Evolutionary conservation across 1,284 basidiomycete genomes (phyloP).

Genomic region (Ganoderma leucocontextum): DNA sequence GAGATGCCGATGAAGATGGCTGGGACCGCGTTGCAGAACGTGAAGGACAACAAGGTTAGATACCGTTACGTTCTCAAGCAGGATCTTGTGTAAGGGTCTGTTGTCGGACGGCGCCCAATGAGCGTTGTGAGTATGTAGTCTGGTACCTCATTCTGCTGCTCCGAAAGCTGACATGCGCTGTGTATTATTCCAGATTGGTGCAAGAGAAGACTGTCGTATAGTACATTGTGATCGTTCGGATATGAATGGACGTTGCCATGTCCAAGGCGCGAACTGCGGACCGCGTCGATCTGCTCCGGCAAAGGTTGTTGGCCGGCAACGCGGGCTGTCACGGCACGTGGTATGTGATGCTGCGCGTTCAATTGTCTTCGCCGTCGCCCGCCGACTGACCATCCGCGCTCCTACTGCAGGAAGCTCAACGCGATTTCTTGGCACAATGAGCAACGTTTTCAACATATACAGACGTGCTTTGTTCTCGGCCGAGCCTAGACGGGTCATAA

Average conservation of each 20-base stretch:
- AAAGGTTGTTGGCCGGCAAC: not conserved
- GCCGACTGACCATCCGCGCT: not conserved
- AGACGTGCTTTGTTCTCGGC: not conserved
- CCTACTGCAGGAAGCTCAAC: not conserved
- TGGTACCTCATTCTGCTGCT: not conserved
- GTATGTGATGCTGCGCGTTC: not conserved
- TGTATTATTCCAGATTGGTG: not conserved
- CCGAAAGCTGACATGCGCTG: not conserved
- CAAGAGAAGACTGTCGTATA: not conserved
- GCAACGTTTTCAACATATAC: not conserved
- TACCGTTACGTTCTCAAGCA: conserved; percentile 61
- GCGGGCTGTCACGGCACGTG: not conserved
- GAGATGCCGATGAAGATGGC: conserved; percentile 68
- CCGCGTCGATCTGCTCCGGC: not conserved
- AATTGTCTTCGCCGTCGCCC: too few relatives aligned
- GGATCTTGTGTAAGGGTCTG: conserved; percentile 35
- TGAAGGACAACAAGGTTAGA: conserved; percentile 59
- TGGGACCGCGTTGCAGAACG: conserved; percentile 59
- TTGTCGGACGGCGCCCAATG: too few relatives aligned
- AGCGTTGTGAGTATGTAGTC: not conserved
- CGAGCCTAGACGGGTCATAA: not conserved
- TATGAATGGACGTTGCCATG: not conserved
- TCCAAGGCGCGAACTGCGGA: not conserved
- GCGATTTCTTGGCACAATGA: not conserved
- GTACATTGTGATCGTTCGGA: not conserved